phyloP scores from a whole-genome alignment of 2,329 filamentous ascomycete genomes.

The Colletotrichum gigasporum region DNA sequence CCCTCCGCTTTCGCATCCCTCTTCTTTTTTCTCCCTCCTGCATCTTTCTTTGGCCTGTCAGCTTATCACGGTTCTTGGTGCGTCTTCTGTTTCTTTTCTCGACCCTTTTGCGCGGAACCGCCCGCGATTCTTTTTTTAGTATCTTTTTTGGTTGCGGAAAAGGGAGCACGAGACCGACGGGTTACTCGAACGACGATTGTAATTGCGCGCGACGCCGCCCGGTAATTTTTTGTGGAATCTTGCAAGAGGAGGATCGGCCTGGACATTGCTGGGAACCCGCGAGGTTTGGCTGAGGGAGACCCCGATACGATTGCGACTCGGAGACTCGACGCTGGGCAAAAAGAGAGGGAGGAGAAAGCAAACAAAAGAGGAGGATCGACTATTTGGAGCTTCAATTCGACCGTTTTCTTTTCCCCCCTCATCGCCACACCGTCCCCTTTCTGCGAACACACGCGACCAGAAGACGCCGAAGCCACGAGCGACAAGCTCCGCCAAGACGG shows the following conservation, averaged over 20 bases:
- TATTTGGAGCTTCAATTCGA: not conserved
- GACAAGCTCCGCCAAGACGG: conserved; percentile 26
- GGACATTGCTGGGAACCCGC: conserved; percentile 1
- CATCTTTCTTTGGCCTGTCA: not conserved
- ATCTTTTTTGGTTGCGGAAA: not conserved
- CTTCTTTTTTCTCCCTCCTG: conserved; percentile 1
- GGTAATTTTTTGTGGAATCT: conserved; percentile 13
- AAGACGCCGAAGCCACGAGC: conserved; percentile 10
- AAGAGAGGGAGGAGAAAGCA: not conserved
- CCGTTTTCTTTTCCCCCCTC: not conserved
- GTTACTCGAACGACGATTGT: conserved; percentile 5
- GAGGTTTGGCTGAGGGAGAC: not conserved
- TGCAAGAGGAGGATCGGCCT: conserved; percentile 28
- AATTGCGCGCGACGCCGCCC: conserved; percentile 6
- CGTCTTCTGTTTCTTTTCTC: not conserved
- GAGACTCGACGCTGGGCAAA: not conserved
- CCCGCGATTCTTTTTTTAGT: not conserved
- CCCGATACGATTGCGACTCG: not conserved
- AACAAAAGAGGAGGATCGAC: conserved; percentile 3
- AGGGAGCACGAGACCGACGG: not conserved
- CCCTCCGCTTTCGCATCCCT: not conserved
- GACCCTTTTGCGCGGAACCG: not conserved
- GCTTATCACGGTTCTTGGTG: not conserved
- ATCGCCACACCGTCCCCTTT: not conserved
- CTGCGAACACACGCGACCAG: conserved; percentile 7